Base-by-base conservation (phyloP, 2,329 filamentous ascomycete species). In the Seiridium unicorne region DNA sequence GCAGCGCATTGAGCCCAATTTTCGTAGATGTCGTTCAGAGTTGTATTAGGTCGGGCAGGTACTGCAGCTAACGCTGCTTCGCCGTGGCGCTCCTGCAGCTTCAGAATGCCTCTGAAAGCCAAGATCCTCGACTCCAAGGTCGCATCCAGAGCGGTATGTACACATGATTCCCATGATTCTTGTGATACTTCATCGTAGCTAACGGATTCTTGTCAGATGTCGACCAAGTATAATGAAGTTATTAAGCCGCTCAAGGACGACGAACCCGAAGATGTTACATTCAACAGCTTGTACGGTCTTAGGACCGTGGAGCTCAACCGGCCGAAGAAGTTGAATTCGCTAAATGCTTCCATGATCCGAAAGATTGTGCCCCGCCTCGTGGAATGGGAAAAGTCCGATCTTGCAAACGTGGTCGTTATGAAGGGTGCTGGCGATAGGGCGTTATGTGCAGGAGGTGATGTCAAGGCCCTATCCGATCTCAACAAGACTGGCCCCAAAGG, bases 241-340 rank as follows among this genome's bases (percentile, higher is more conserved):
- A 78, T 81, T 66, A 85, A 81, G 70, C 84, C 89, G 68, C 80
- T 84, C 57, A 81, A 83, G 32, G 84, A 79, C 61, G 92, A 97
- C 76, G 88, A 93, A 57, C 82, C 89, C 63, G 89, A 96, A 73
- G 95, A 99, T 85, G 95, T 99, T 66, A 82, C 97, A 62, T 99
- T 99, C 83, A 88, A 87, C 76, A 92, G 87, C 72, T 84, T 90
- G 69, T 97, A 95, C 76, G 95, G 95, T 64, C 85, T 98, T 55
- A 91, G 95, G 64, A 93, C 90, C 67, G 89, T 99, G 71, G 90
- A 97, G 79, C 90, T 99, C 67, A 99, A 99, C 81, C 89, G 95
- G 61, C 95, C 94, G 5, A 83, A 85, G 72, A 97, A 97, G 80
- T 84, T 93, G 74, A 98, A 99, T 78, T 90, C 94, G 34, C 86